Evolutionary conservation across 805 yeast genomes (phyloP), one percentile per base, ranked within the genome.

Genomic region (Wickerhamiella alocasiicola): DNA sequence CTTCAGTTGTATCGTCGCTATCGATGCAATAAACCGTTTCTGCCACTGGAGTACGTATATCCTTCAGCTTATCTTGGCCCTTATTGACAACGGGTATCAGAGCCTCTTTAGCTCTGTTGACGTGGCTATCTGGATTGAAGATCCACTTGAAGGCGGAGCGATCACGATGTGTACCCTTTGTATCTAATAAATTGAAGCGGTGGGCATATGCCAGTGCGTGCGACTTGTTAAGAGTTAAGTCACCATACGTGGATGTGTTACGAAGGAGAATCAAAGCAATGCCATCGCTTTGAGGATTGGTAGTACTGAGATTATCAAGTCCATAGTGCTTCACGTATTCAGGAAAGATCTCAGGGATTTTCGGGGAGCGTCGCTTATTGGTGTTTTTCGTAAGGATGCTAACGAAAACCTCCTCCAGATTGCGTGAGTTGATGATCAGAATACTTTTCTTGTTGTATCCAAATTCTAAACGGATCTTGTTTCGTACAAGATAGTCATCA

Each of bases 1-100:
- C 80, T 57, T 91, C 97, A 49, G 79, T 78, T 0, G 97, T 94
- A 31, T 67, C 68, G 3, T 65, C 72, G 2, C 78, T 68, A 60
- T 91, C 98, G 44, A 88, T 83, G 59, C 96, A 85, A 55, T 75
- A 88, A 1, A 85, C 55, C 2, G 49, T 43, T 12, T 37, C 37
- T 1, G 19, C 29, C 25, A 42, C 50, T 9, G 18, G 26, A 13
- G 16, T 9, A 3, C 55, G 40, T 15, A 36, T 7, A 2, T 3
- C 7, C 2, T 20, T 36, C 15, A 42, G 25, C 6, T 13, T 12
- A 31, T 50, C 53, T 1, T 4, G 21, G 6, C 26, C 31, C 15
- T 16, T 13, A 1, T 20, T 13, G n/a, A 16, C 13, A 5, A n/a
- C 15, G 9, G 15, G 26, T 11, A 5, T 15, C 28, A 5, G 36